A percentile compares a stretch with the other conserved stretches of the same genome.
These are phyloP conservation scores for Magnolia sinica DNA, from an alignment of 164 flowering plant species.

Conservation along the genomic window DNA sequence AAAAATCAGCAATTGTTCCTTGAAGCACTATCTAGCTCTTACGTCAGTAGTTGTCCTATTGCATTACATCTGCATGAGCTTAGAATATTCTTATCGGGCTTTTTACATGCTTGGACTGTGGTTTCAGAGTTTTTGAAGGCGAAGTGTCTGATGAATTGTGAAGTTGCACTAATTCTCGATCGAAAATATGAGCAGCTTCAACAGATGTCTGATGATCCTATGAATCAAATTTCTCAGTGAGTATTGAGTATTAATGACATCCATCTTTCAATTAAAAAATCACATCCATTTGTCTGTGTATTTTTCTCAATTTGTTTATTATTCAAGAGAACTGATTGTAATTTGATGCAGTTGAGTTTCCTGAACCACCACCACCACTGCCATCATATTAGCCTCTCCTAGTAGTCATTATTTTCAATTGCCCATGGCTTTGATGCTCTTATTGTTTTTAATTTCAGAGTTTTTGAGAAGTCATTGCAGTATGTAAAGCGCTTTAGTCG, in stretches of 20 bases:
- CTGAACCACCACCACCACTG: neutral
- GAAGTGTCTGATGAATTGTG: conserved; percentile 96
- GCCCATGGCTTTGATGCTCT: neutral
- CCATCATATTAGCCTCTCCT: neutral
- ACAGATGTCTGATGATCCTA: conserved; percentile 82
- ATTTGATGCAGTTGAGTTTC: neutral
- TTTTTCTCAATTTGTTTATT: neutral
- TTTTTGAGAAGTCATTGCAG: conserved; percentile 95
- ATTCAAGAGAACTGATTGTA: neutral
- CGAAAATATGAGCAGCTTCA: conserved; percentile 90
- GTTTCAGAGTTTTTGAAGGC: conserved; percentile 88
- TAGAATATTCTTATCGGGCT: neutral
- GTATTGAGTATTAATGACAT: conserved; percentile 44
- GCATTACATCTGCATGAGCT: neutral
- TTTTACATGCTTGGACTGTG: neutral
- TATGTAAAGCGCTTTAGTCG: conserved; percentile 99
- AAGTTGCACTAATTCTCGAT: conserved; percentile 91
- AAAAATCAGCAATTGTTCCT: too few relatives aligned
- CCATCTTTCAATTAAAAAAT: neutral
- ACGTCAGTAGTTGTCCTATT: neutral
- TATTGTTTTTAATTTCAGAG: conserved; percentile 38
- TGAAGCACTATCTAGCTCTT: too few relatives aligned
- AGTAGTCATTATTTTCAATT: neutral
- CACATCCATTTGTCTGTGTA: neutral
- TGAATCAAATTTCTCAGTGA: conserved; percentile 92